Base-by-base conservation (phyloP, 2,329 filamentous ascomycete species). In the Alternaria sp. region DNA sequence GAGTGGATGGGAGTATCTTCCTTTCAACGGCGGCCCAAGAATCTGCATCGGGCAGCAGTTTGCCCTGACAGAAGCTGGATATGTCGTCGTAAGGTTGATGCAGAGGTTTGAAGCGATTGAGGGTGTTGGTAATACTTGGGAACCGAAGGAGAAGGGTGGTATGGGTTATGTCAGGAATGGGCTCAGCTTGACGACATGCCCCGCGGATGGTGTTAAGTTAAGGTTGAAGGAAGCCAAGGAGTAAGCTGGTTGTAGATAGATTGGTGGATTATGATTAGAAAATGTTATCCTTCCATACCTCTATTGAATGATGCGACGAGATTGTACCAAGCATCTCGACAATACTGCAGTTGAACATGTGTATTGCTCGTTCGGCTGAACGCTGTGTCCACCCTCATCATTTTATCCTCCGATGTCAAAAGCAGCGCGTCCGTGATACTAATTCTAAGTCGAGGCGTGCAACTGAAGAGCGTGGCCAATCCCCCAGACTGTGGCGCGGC, bases 1-100 rank as follows among this genome's bases (percentile, higher is more conserved):
- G 47, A 55, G 47, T 5, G 75, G 75, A 0, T 80, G 72, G 69
- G 72, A 73, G n/a, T 79, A 74, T 55, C 51, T 79, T 9, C 77
- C 78, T 0, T 79, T 79, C 59, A 76, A 78, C 55, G 75, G 75
- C 3, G 76, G 76, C 4, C 73, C 76, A 3, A 64, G 75, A 5
- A 75, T 78, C 3, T 78, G 75, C 54, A 72, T 78, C 47, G 76
- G 75, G 1, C 74, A 78, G 60, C 73, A 77, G 46, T 78, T 78
- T 56, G 75, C 75, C 5, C 62, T 78, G 9, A 76, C 74, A 0
- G 74, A 78, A 58, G 75, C 73, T 14, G 74, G 67, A 0, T 78
- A 75, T 61, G 67, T 72, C 9, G 55, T 74, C 56, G 72, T 77
- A 21, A 55, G 76, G 10, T 46, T 78, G 46, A 58, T 67, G 25